Base-by-base conservation (phyloP, 805 yeast species). In the Lachancea meyersii region DNA sequence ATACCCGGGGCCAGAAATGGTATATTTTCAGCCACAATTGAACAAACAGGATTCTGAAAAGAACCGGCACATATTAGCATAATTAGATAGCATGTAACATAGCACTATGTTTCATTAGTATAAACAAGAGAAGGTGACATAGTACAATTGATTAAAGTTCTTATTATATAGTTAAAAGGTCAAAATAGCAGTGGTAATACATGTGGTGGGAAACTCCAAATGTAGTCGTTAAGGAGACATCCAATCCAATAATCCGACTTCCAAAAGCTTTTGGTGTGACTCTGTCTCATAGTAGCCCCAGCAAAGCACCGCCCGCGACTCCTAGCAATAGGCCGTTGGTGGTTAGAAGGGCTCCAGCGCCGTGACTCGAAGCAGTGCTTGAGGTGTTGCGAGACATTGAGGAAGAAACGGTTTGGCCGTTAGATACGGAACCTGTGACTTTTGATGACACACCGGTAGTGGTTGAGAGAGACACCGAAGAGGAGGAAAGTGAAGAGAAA, bases 1-100 rank as follows among this genome's bases (percentile, higher is more conserved):
- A 70, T 74, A 28, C 70, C 71, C 20, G 85, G 85, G 6, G 82
- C 83, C 23, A 77, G 91, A 61, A 86, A 85, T 64, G 86, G 86
- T 45, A 70, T 86, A 50, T 77, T 72, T 52, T 75, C 80, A 8
- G 76, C 73, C 44, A 69, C 68, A 21, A 67, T 77, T 43, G 70
- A 60, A 35, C 72, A 68, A 47, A 51, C 69, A 46, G 51, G 60
- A 43, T 45, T 55, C 55, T 50, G 51, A 32, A 5, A 20, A 8
- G 32, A 53, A 22, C n/a, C 28, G 28, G 28, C 40, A 35, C 31
- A 27, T 38, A 19, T 42, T 44, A 40, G 27, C 38, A 28, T 33
- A 32, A 31, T 22, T 13, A 34, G 34, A 17, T 36, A 35, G 24
- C 26, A 32, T 37, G 38, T 28, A 24, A 26, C 27, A 30, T 36